These are phyloP conservation scores for Pugionium cornutum DNA, from an alignment of 345 rosid genomes.

Conservation along the genomic window DNA sequence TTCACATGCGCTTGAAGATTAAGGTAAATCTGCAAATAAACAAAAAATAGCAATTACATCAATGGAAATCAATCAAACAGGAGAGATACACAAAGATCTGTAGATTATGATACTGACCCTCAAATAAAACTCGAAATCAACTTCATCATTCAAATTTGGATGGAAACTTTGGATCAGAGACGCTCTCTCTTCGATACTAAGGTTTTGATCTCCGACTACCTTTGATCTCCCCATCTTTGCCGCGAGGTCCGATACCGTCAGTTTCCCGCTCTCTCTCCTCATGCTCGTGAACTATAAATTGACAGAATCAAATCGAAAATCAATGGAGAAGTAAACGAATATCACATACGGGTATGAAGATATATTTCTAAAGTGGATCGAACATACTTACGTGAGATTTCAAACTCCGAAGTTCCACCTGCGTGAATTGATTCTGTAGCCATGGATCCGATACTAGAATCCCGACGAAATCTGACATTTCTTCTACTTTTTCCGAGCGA, in stretches of 20 bases:
- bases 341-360: too few species aligned
- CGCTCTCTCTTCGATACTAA: conserved; percentile 69
- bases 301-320: not conserved
- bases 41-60: not conserved
- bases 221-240: conserved; percentile 85
- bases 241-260: conserved; percentile 74
- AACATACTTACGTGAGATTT: conserved; percentile 77
- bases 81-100: conserved; percentile 11
- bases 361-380: not conserved
- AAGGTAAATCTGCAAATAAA: conserved; percentile 61
- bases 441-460: conserved; percentile 91
- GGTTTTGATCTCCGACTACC: conserved; percentile 74
- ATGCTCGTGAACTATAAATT: conserved; percentile 68
- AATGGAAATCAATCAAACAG: not conserved
- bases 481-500: not conserved
- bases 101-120: conserved; percentile 48
- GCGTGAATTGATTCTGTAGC: conserved; percentile 98
- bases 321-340: not conserved
- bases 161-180: conserved; percentile 64
- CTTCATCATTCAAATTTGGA: conserved; percentile 67
- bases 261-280: conserved; percentile 93
- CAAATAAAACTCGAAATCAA: conserved; percentile 92
- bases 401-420: conserved; percentile 96
- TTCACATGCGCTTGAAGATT: conserved; percentile 86
- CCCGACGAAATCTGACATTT: conserved; percentile 90